These are phyloP conservation scores for Letharia columbiana DNA, from an alignment of 495 filamentous ascomycete genomes.

Conservation along the genomic window DNA sequence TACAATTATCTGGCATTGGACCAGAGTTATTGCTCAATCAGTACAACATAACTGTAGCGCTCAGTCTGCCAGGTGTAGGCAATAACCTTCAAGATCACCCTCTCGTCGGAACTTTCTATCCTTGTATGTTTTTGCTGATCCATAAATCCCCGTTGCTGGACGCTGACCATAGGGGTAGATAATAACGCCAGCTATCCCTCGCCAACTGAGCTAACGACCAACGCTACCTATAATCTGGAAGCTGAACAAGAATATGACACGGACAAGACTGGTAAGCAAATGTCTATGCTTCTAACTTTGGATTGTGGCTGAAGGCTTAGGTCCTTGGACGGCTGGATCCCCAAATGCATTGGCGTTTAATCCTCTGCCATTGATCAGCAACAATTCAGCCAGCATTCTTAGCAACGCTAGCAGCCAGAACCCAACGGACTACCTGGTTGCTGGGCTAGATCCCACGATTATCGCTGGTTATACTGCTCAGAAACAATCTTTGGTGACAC, in stretches of 20 bases:
- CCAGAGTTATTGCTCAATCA: constrained; percentile 34
- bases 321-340: constrained; percentile 28
- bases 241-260: constrained; percentile 23
- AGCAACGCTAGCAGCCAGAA: constrained; percentile 21
- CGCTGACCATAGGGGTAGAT: constrained; percentile 13
- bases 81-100: constrained; percentile 51
- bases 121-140: constrained; percentile 16
- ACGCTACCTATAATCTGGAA: constrained; percentile 25
- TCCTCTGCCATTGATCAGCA: constrained; percentile 26
- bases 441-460: constrained; percentile 23
- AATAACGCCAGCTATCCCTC: constrained; percentile 28
- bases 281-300: neutral
- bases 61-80: constrained; percentile 47
- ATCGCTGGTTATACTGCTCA: constrained; percentile 25
- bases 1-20: constrained; percentile 49
- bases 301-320: constrained; percentile 9
- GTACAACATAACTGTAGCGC: constrained; percentile 36
- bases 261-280: constrained; percentile 22
- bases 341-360: constrained; percentile 27
- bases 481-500: constrained; percentile 22
- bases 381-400: constrained; percentile 22
- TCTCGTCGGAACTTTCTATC: constrained; percentile 29
- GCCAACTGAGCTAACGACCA: constrained; percentile 25
- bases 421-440: constrained; percentile 22
- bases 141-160: neutral